These are phyloP conservation scores for Cystobasidium onofrii DNA, from an alignment of 768 basidiomycete genomes.

Conservation along the genomic window DNA sequence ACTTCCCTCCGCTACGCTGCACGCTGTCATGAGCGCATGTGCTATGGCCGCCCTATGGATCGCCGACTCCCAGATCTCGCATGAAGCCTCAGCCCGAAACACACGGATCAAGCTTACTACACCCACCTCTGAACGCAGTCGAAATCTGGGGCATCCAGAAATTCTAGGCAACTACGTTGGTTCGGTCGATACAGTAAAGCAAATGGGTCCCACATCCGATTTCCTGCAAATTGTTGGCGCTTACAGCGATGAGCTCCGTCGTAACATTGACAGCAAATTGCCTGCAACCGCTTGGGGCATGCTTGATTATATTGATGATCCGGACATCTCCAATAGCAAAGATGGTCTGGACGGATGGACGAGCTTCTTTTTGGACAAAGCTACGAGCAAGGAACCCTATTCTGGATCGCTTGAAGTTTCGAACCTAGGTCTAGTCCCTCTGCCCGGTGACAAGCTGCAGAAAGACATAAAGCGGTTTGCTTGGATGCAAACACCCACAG, in stretches of 20 bases:
- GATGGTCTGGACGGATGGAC: neutral
- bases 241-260: neutral
- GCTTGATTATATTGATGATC: neutral
- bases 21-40: neutral
- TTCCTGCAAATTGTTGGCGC: neutral
- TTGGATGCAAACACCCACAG: neutral
- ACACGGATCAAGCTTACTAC: neutral
- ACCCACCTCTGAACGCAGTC: neutral
- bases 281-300: neutral
- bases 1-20: neutral
- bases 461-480: neutral
- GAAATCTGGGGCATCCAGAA: neutral
- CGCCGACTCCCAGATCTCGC: neutral
- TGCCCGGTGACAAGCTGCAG: neutral
- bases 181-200: neutral
- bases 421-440: neutral
- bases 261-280: neutral
- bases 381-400: neutral
- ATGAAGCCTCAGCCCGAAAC: neutral
- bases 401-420: neutral
- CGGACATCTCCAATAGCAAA: neutral
- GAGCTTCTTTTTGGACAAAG: neutral
- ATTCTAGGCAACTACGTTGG: constrained; percentile 1
- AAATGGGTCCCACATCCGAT: neutral
- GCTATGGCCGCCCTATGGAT: neutral